Percentiles rank a stretch among this genome's conserved stretches.
Evolutionary conservation across 2,329 filamentous ascomycete genomes (phyloP).

Genomic region (Colletotrichum sansevieriae): DNA sequence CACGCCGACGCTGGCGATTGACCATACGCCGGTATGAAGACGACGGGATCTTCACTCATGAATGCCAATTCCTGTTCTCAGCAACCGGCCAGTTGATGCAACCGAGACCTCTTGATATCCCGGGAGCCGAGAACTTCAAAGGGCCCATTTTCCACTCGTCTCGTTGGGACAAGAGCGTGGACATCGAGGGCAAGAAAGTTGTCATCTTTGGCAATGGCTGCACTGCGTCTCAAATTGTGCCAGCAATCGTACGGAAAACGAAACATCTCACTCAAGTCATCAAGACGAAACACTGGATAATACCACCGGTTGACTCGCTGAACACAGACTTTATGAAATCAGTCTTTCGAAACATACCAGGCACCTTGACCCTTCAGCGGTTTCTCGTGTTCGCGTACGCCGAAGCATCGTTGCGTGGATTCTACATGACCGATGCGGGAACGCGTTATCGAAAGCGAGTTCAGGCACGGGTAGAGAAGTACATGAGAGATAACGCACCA

Average conservation of each 20-base stretch:
- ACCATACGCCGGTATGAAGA: conserved; percentile 46
- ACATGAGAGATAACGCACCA: conserved; percentile 61
- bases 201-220: conserved; percentile 69
- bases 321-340: conserved; percentile 41
- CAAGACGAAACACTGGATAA: conserved; percentile 58
- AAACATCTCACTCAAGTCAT: conserved; percentile 54
- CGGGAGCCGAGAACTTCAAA: conserved; percentile 63
- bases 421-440: conserved; percentile 50
- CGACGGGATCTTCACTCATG: conserved; percentile 48
- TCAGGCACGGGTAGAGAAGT: conserved; percentile 55
- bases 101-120: conserved; percentile 56
- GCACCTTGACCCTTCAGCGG: conserved; percentile 55
- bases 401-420: conserved; percentile 54
- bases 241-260: conserved; percentile 54
- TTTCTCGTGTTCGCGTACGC: conserved; percentile 56
- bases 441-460: conserved; percentile 50
- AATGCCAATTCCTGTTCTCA: conserved; percentile 56
- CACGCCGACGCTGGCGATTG: conserved; percentile 52
- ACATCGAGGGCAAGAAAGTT: conserved; percentile 62
- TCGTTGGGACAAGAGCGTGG: conserved; percentile 64
- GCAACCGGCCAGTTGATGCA: conserved; percentile 52
- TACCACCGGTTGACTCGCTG: conserved; percentile 48
- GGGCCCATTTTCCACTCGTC: conserved; percentile 68
- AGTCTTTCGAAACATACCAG: conserved; percentile 63
- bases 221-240: conserved; percentile 66